These are phyloP conservation scores for Trichosporon sp. DNA, from an alignment of 1,284 basidiomycete genomes.

Conservation along the genomic window DNA sequence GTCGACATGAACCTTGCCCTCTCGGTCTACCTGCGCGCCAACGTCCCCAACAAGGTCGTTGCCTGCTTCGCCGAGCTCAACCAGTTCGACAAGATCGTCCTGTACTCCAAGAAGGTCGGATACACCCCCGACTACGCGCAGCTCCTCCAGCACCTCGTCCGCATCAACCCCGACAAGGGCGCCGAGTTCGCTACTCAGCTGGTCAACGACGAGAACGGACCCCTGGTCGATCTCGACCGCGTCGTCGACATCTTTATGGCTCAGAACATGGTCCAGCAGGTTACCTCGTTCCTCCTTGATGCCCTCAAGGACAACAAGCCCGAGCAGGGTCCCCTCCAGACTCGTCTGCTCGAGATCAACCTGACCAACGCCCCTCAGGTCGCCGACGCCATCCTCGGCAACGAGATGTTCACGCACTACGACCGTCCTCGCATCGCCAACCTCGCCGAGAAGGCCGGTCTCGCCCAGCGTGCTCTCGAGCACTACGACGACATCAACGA, in stretches of 20 bases:
- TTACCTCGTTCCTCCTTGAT: slow-evolving; percentile 95
- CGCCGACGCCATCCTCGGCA: slow-evolving; percentile 97
- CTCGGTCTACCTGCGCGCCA: slow-evolving; percentile 95
- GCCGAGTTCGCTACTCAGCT: slow-evolving; percentile 96
- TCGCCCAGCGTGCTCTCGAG: slow-evolving; percentile 92
- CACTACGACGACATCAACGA: slow-evolving; percentile 97
- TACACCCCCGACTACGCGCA: slow-evolving; percentile 92
- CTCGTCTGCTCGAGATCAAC: slow-evolving; percentile 97
- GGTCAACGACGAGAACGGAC: slow-evolving; percentile 87
- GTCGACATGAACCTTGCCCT: slow-evolving; percentile 97
- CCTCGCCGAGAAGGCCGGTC: slow-evolving; percentile 95
- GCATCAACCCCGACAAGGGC: slow-evolving; percentile 94
- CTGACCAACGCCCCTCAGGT: slow-evolving; percentile 96
- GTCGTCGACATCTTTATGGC: slow-evolving; percentile 99
- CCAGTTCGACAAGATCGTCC: slow-evolving; percentile 95
- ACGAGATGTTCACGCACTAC: slow-evolving; percentile 98
- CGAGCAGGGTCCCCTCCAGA: slow-evolving; percentile 94
- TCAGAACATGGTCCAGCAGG: slow-evolving; percentile 99
- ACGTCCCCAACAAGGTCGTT: slow-evolving; percentile 97
- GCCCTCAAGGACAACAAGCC: slow-evolving; percentile 99
- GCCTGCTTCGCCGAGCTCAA: slow-evolving; percentile 99
- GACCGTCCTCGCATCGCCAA: slow-evolving; percentile 96
- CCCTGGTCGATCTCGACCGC: slow-evolving; percentile 89
- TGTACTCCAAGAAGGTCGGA: slow-evolving; percentile 97
- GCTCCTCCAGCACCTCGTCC: slow-evolving; percentile 95